Base-by-base conservation (phyloP, 805 yeast species). In the Yarrowia divulgata region DNA sequence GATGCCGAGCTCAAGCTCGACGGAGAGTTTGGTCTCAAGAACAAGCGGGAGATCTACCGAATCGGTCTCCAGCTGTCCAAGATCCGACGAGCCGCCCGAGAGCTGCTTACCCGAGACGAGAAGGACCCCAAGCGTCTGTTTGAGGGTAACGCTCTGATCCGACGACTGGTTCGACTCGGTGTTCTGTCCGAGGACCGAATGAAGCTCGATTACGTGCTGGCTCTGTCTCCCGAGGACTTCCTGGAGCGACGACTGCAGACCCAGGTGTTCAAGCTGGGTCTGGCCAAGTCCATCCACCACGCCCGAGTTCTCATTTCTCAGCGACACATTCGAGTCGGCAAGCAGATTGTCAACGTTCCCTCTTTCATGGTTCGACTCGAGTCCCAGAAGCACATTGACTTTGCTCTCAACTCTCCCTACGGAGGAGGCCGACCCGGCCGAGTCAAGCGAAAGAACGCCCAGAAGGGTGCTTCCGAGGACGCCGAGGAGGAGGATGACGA, bases 351-450 rank as follows among this genome's bases (percentile, higher is more conserved):
- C 84, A 91, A 88, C 87, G 90, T 95, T 77, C 98, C 99, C 85
- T 94, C 98, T 76, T 95, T 95, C 94, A 90, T 93, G 90, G 99
- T 95, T 75, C 96, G 99, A 88, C 90, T 95, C 83, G 99, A 95
- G 87, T 93, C 99, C 77, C 99, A 95, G 87, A 95, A 95, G 91
- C 98, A 95, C 93, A 92, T 95, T 85, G 98, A 95, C 89, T 95
- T 94, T 80, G 97, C 99, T 80, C 90, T 95, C 83, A 92, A 91
- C 84, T 95, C 99, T 77, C 99, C 99, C 84, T 94, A 91, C 93
- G 99, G 99, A 85, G 99, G 99, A 87, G 99, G 97, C 79, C 94
- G 99, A 88, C 96, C 99, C 78, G 99, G 99, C 84, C 95, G 99
- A 89, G 97, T 92, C 81, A 96, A 95, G 90, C 92, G 98, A 90